Base-by-base conservation (phyloP, 2,329 filamentous ascomycete species). In the Microcyclospora pomicola region DNA sequence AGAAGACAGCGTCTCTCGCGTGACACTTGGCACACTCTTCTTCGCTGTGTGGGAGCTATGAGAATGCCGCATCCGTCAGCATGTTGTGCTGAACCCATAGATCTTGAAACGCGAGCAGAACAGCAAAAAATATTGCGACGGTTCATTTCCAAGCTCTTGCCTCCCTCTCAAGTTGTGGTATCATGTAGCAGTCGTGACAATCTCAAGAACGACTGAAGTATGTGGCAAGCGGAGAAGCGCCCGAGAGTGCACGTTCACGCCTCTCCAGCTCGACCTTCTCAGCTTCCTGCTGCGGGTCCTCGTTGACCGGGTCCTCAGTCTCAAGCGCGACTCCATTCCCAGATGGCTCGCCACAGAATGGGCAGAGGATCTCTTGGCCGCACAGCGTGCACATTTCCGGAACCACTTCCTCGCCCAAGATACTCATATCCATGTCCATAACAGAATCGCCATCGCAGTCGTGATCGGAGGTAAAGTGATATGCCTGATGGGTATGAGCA, bases 1-100 rank as follows among this genome's bases (percentile, higher is more conserved):
- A 98, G 67, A 94, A 98, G 42, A 98, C 92, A 33, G 87, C 86
- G 65, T 96, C 87, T 51, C 77, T 76, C 61, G 91, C 82, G 49
- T 74, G 72, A 69, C 92, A 98, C 50, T 70, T 73, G 37, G 86
- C 85, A 66, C 91, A 98, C 43, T 73, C 72, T 64, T 82, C 85
- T 53, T 85, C 80, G 28, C 46, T 42, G 54, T 87, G 80, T 47
- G 91, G 91, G 61, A 96, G 82, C 87, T 95, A 51, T 49, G 52
- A 46, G 39, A 34, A 44, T 40, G 46, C 40, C 48, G 43, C 33
- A 49, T 42, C 45, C 46, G 54, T 59, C 55, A 59, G 55, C 54
- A 53, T 39, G 49, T 47, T 40, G 47, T 52, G 50, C 51, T 50
- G 46, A 55, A 55, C 55, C 49, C 50, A 59, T 37, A 49, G 44